These are phyloP conservation scores for Globisporangium viniferum DNA, from an alignment of 352 stramenopile genomes.

Conservation along the genomic window DNA sequence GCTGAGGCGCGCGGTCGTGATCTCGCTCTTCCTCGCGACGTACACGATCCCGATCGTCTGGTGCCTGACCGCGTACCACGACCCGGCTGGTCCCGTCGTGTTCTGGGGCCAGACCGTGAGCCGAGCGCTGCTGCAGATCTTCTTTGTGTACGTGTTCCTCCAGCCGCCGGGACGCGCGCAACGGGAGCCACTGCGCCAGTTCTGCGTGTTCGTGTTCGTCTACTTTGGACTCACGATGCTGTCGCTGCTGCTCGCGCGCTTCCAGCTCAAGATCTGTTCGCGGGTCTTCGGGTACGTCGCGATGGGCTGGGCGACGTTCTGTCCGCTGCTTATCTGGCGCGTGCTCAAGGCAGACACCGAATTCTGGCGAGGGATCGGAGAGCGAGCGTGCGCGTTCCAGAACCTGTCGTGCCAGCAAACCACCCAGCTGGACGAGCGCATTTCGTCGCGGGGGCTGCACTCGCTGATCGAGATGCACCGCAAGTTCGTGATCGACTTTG, in stretches of 20 bases:
- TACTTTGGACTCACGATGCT: conserved; percentile 24
- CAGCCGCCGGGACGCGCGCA: conserved; percentile 31
- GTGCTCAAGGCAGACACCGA: conserved; percentile 51
- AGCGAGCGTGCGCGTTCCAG: conserved; percentile 36
- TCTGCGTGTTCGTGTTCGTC: conserved; percentile 24
- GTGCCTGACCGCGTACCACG: conserved; percentile 3
- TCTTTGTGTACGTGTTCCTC: conserved; percentile 29
- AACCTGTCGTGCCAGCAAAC: conserved; percentile 12
- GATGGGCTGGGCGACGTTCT: conserved; percentile 25
- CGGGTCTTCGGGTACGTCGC: conserved; percentile 21
- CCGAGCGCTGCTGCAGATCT: neutral
- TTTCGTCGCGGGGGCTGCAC: conserved; percentile 47
- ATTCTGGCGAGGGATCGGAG: conserved; percentile 40
- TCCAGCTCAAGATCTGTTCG: neutral
- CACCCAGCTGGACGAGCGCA: conserved; percentile 27
- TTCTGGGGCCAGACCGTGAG: conserved; percentile 8
- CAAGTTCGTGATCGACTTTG: conserved; percentile 71
- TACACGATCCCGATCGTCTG: conserved; percentile 29
- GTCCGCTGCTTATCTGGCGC: conserved; percentile 44
- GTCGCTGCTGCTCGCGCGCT: conserved; percentile 6
- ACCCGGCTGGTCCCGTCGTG: neutral
- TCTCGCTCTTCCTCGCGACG: conserved; percentile 28
- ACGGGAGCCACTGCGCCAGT: conserved; percentile 20
- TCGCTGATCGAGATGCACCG: conserved; percentile 64
- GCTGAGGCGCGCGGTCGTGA: conserved; percentile 25